These are phyloP conservation scores for Apiospora malaysiana DNA, from an alignment of 2,329 filamentous ascomycete genomes.

Conservation along the genomic window DNA sequence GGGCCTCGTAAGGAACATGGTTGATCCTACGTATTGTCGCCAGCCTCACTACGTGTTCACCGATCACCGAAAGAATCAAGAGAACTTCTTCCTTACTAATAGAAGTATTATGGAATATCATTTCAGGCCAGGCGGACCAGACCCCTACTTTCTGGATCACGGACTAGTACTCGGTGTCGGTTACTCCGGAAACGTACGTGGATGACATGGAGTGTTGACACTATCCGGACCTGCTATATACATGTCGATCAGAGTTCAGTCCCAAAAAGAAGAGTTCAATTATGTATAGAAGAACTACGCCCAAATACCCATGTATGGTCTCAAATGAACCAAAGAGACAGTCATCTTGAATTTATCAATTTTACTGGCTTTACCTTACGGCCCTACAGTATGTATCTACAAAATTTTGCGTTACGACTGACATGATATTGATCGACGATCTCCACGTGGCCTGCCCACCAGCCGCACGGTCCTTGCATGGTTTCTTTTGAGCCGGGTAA, in stretches of 20 bases:
- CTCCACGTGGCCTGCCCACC: conserved; percentile 8
- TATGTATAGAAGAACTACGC: neutral
- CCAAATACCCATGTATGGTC: neutral
- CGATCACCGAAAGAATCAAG: neutral
- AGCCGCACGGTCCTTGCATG: conserved; percentile 13
- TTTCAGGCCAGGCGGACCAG: neutral
- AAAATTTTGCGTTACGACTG: neutral
- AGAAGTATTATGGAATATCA: neutral
- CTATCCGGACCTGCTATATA: neutral
- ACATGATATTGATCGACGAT: conserved; percentile 4
- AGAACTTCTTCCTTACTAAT: neutral
- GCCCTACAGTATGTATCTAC: too few species aligned
- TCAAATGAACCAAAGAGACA: neutral
- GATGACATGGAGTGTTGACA: neutral
- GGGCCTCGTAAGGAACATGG: neutral
- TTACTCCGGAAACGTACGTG: neutral
- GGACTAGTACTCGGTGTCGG: neutral
- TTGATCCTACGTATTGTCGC: neutral
- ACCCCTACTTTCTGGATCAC: neutral
- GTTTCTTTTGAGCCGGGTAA: neutral
- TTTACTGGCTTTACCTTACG: neutral
- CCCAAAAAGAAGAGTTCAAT: neutral
- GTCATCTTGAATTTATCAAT: too few species aligned
- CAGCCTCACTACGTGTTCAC: neutral
- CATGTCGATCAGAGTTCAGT: neutral